Evolutionary conservation across 1,284 basidiomycete genomes (phyloP).

Genomic region (Rhodotorula sp.): DNA sequence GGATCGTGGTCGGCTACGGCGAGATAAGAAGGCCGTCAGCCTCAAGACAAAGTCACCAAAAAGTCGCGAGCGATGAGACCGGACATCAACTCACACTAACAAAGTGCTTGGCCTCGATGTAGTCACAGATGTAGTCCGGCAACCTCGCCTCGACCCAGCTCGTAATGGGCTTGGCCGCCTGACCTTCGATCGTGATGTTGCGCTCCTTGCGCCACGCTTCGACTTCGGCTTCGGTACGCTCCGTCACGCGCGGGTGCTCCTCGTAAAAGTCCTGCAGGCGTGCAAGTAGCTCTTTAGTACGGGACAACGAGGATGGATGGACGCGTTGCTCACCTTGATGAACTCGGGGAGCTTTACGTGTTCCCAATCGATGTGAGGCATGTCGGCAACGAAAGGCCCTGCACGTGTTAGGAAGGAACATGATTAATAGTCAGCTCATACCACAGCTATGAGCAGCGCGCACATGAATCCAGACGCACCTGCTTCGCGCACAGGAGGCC

Average conservation of each 20-base stretch:
- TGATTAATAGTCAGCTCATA: background rate
- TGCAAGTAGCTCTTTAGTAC: too few relatives aligned
- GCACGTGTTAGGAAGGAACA: too few relatives aligned
- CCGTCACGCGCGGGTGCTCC: conserved; percentile 45
- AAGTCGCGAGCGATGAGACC: too few relatives aligned
- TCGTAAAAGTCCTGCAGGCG: conserved; percentile 21
- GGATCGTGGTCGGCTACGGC: conserved; percentile 48
- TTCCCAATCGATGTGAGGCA: conserved; percentile 4
- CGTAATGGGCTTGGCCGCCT: conserved; percentile 47
- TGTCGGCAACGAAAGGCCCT: background rate
- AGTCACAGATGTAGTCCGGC: conserved; percentile 46
- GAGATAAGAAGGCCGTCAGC: background rate
- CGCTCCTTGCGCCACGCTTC: conserved; percentile 44
- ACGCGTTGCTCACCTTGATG: background rate
- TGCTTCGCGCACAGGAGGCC: background rate
- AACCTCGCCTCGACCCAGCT: conserved; percentile 50
- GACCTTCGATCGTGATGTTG: conserved; percentile 36
- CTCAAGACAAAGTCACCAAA: too few relatives aligned
- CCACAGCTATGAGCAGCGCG: background rate
- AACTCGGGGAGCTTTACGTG: conserved; percentile 1
- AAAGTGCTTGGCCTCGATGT: conserved; percentile 49
- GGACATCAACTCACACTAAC: background rate
- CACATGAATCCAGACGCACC: background rate
- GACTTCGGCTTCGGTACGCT: conserved; percentile 45
- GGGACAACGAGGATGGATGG: background rate